A percentile compares a stretch with the other conserved stretches of the same genome.
Conservation (phyloP, 495 filamentous ascomycete species). For the Evansstolkia leycettana region DNA sequence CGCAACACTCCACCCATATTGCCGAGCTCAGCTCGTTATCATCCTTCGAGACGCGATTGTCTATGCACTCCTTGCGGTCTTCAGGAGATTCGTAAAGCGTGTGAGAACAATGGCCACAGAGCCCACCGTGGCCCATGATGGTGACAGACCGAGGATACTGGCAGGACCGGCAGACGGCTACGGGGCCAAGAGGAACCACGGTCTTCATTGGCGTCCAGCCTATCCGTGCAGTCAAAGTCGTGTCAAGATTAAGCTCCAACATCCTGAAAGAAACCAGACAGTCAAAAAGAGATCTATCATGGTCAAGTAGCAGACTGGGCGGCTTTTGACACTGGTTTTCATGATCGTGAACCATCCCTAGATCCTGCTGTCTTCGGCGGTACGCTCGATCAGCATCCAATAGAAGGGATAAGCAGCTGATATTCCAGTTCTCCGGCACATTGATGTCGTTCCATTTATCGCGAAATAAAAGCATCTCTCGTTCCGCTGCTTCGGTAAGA, state of each 20-base stretch:
- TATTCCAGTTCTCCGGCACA: constrained; percentile 33
- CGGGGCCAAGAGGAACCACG: constrained; percentile 19
- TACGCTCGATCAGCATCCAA: constrained; percentile 29
- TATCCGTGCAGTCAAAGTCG: constrained; percentile 17
- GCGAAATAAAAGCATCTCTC: constrained; percentile 22
- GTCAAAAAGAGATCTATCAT: constrained; percentile 24
- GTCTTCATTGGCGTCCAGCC: constrained; percentile 31
- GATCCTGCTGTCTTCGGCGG: constrained; percentile 2
- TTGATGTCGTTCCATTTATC: constrained; percentile 29
- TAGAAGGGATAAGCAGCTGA: constrained; percentile 26
- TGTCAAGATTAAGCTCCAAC: constrained; percentile 30
- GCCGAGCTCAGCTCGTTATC: constrained; percentile 11
- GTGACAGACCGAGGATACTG: constrained; percentile 32
- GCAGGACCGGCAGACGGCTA: constrained; percentile 25
- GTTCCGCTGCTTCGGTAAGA: constrained; percentile 19
- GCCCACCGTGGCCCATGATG: constrained; percentile 21
- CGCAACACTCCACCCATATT: constrained; percentile 30
- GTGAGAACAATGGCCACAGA: constrained; percentile 25
- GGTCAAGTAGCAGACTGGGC: constrained; percentile 9
- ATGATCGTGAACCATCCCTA: background rate
- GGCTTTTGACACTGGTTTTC: constrained; percentile 2
- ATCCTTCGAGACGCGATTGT: constrained; percentile 14
- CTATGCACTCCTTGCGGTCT: constrained; percentile 4
- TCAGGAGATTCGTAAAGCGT: background rate
- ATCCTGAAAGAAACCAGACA: constrained; percentile 33